A percentile compares a stretch with the other conserved stretches of the same genome.
Conservation (phyloP, 805 yeast species). For the Blastobotrys attinorum region DNA sequence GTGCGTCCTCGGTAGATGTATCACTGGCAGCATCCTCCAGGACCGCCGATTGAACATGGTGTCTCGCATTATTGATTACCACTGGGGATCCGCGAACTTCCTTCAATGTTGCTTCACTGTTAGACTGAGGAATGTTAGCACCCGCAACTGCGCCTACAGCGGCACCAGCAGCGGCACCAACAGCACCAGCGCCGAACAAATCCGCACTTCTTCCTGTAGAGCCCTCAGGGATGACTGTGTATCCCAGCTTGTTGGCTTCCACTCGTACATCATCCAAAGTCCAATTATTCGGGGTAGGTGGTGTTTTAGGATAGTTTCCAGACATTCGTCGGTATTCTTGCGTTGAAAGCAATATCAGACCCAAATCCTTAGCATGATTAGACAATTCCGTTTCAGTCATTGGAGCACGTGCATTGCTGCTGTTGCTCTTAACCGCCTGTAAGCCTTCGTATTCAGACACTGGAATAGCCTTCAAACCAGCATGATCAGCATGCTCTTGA, state of each 20-base stretch:
- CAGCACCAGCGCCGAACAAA: not conserved
- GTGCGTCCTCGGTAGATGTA: conserved; percentile 1
- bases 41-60: conserved; percentile 14
- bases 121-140: not conserved
- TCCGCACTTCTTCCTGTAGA: not conserved
- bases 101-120: conserved; percentile 6
- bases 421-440: conserved; percentile 29
- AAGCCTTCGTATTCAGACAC: conserved; percentile 49
- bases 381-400: conserved; percentile 1
- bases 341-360: not conserved
- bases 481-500: conserved; percentile 34
- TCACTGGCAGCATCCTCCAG: conserved; percentile 9
- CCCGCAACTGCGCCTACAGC: not conserved
- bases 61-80: conserved; percentile 5
- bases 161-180: not conserved
- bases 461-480: conserved; percentile 51
- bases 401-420: not conserved
- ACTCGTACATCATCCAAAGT: conserved; percentile 5
- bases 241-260: conserved; percentile 7
- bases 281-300: conserved; percentile 1
- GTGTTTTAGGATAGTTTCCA: not conserved
- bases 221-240: conserved; percentile 3
- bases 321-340: conserved; percentile 1
- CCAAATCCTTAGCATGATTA: conserved; percentile 1
- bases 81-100: conserved; percentile 13